Evolutionary conservation across 1,284 basidiomycete species (phyloP).

Genomic region (Volvariella volvacea): DNA sequence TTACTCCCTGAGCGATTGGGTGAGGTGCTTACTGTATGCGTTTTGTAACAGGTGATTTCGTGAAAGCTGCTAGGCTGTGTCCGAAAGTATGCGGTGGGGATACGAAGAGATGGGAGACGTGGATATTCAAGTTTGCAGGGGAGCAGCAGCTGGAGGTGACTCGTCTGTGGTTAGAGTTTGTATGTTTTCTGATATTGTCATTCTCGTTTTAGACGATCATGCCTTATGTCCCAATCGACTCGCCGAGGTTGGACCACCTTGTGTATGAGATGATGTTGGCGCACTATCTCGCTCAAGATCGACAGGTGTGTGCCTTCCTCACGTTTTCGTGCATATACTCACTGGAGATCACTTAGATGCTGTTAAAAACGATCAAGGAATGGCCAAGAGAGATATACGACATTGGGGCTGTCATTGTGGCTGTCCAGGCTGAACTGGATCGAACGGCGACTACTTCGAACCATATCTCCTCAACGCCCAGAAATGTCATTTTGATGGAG

Average conservation of each 20-base stretch:
- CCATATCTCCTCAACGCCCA: conserved; percentile 28
- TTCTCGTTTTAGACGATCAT: conserved; percentile 69
- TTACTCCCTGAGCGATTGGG: conserved; percentile 2
- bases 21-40: neutral
- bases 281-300: conserved; percentile 79
- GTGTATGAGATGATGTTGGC: conserved; percentile 96
- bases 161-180: conserved; percentile 1
- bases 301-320: conserved; percentile 52
- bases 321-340: no score
- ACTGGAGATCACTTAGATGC: no score
- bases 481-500: conserved; percentile 71
- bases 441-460: conserved; percentile 49
- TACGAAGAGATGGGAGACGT: conserved; percentile 85
- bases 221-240: conserved; percentile 80
- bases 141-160: conserved; percentile 73
- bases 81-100: conserved; percentile 84
- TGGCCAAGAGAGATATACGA: conserved; percentile 96
- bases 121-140: conserved; percentile 90
- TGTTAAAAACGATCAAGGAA: conserved; percentile 73
- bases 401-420: conserved; percentile 79
- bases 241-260: conserved; percentile 74
- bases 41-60: conserved; percentile 74
- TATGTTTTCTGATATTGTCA: conserved; percentile 5
- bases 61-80: conserved; percentile 80
- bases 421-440: conserved; percentile 80